Evolutionary conservation across 768 basidiomycete genomes (phyloP).

Genomic region (Trametes cinnabarina): DNA sequence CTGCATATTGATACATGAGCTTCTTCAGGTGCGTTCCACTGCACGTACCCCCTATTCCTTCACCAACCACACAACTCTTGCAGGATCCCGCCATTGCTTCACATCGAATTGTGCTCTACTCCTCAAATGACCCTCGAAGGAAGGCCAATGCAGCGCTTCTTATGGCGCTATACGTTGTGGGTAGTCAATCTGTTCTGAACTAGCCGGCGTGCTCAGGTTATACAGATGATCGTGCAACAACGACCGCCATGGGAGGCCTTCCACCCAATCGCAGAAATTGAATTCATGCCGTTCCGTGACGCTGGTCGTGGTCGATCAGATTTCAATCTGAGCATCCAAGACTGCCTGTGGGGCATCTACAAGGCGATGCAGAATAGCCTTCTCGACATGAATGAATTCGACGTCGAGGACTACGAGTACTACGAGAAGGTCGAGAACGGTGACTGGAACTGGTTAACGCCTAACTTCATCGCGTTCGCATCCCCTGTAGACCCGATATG

Average conservation of each 20-base stretch:
- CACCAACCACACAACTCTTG: background rate
- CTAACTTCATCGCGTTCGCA: slow-evolving; percentile 90
- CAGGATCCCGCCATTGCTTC: slow-evolving; percentile 73
- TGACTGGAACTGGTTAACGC: slow-evolving; percentile 95
- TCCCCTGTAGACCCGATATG: slow-evolving; percentile 82
- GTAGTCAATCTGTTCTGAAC: slow-evolving; percentile 32
- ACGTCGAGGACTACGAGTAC: slow-evolving; percentile 87
- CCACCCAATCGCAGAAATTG: slow-evolving; percentile 86
- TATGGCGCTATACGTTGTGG: slow-evolving; percentile 88
- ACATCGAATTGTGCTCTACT: slow-evolving; percentile 84
- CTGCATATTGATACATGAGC: slow-evolving; percentile 87
- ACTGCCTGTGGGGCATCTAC: slow-evolving; percentile 86
- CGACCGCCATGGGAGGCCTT: slow-evolving; percentile 94
- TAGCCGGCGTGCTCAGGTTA: background rate
- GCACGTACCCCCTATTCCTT: background rate
- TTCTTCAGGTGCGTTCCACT: slow-evolving; percentile 60
- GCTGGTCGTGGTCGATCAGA: slow-evolving; percentile 91
- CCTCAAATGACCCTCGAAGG: slow-evolving; percentile 76
- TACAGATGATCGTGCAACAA: slow-evolving; percentile 87
- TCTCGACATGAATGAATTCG: slow-evolving; percentile 93
- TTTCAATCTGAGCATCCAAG: slow-evolving; percentile 91
- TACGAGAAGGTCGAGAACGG: slow-evolving; percentile 96
- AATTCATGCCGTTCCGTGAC: slow-evolving; percentile 95
- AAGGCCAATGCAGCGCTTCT: slow-evolving; percentile 96
- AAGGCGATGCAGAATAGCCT: slow-evolving; percentile 89